Evolutionary conservation across 495 filamentous ascomycete genomes (phyloP).

Genomic region (Platismatia glauca): DNA sequence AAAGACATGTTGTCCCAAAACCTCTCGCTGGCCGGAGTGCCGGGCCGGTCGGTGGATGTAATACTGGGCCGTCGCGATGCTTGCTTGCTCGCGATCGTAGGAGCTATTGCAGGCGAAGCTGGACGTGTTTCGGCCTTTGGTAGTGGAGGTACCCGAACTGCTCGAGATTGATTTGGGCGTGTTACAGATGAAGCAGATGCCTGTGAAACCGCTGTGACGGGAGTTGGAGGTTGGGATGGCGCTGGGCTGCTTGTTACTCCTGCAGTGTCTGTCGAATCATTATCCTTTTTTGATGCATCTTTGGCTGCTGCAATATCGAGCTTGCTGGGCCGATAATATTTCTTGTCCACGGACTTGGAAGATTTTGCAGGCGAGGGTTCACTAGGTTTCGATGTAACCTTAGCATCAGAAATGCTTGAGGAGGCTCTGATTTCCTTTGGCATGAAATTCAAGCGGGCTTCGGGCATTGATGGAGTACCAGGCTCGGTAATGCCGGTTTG

Average conservation of each 20-base stretch:
- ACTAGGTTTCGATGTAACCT: background rate
- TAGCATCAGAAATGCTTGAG: background rate
- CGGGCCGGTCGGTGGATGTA: slow-evolving; percentile 56
- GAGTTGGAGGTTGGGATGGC: slow-evolving; percentile 38
- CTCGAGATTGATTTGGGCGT: slow-evolving; percentile 38
- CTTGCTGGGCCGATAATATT: slow-evolving; percentile 48
- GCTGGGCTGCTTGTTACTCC: slow-evolving; percentile 13
- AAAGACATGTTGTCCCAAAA: slow-evolving; percentile 70
- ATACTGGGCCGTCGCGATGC: slow-evolving; percentile 53
- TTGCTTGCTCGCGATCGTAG: slow-evolving; percentile 33
- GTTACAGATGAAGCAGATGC: slow-evolving; percentile 40
- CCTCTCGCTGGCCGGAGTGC: slow-evolving; percentile 66
- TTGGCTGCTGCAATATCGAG: slow-evolving; percentile 56
- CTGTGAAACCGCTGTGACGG: slow-evolving; percentile 40
- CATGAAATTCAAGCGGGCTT: slow-evolving; percentile 18
- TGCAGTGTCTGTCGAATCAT: slow-evolving; percentile 22
- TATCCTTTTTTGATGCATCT: slow-evolving; percentile 31
- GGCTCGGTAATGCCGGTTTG: slow-evolving; percentile 19
- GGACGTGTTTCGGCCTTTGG: slow-evolving; percentile 57
- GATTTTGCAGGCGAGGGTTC: slow-evolving; percentile 31
- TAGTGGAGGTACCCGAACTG: slow-evolving; percentile 62
- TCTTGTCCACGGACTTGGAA: slow-evolving; percentile 37
- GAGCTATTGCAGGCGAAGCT: slow-evolving; percentile 30
- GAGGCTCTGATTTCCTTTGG: slow-evolving; percentile 14
- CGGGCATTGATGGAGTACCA: slow-evolving; percentile 14